Base-by-base conservation (phyloP, 1,284 basidiomycete species). In the Ganoderma boninense region DNA sequence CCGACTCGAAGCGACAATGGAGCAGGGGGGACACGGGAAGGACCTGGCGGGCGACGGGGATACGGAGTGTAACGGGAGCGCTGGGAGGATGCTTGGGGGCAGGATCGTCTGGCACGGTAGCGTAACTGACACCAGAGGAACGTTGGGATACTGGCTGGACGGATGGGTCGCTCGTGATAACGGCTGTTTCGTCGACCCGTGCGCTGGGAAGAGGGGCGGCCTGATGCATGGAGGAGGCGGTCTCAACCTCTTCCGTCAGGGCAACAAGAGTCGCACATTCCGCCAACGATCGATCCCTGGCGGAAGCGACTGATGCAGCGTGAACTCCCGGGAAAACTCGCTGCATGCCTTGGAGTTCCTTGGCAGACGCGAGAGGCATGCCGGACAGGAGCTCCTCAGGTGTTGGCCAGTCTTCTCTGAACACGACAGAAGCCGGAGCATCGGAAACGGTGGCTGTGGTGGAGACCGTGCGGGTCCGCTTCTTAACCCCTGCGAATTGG, bases 121-220 rank as follows among this genome's bases (percentile, higher is more conserved):
- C 18, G 57, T 60, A 60, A 40, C 57, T 60, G 5, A 60, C 35
- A 20, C 57, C 57, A 23, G 57, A 60, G 35, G 35, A 60, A 11
- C 57, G 56, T 32, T 10, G 56, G 29, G 56, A 57, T 10, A 18
- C n/a, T 7, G 6, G 29, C 16, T 29, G 18, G 8, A 60, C 20
- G 35, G 35, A 35, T 18, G 57, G 20, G 20, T 38, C 35, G 35
- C 57, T 60, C 32, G 57, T 3, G 32, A 10, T n/a, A 10, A 20
- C 13, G n/a, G 13, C 10, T 29, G 32, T 3, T 5, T 16, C 18
- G 18, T 16, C 54, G 14, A 14, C 54, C 32, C 18, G 29, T 18
- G 54, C 10, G 23, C 16, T 14, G 2, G 54, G 11, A 2, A 29
- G 14, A 14, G 16, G 54, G 29, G 8, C 6, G 10, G 32, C 29